Evolutionary conservation across 1,139 yeast genomes (phyloP), one percentile per base, ranked within the genome.

Genomic region (Saccharomyces hybrid): DNA sequence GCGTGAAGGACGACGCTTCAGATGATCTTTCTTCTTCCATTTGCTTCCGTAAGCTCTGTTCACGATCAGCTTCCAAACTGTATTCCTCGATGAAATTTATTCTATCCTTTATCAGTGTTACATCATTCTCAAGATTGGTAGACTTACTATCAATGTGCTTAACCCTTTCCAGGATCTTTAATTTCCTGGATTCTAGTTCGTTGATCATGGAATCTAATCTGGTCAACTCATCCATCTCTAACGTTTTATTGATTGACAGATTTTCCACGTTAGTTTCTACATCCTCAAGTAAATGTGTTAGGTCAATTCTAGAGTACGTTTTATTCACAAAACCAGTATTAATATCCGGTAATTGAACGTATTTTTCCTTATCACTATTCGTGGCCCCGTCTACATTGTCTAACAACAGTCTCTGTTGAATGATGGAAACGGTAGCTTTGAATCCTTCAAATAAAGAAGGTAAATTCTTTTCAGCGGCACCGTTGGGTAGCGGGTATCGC

Each of bases 81-180:
- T 38, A 38, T 34, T 34, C 50, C 20, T 48, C 20, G 11, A 48
- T 26, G 7, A 48, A 48, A 25, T 38, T n/a, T 34, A 34, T 48
- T 2, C 50, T 26, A 5, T 48, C 46, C 20, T 48, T 44, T 14
- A 48, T 44, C n/a, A 48, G 26, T 20, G 26, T 11, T 38, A 38
- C 11, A 13, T 38, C 44, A 38, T 13, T 20, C 25, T 38, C 44
- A 20, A 38, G 16, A 38, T 16, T 20, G 44, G 26, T 38, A 5
- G 25, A 38, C 44, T 38, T 38, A 20, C 7, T 16, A 20, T 38
- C 44, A 16, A 38, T 38, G 5, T 9, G 13, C 11, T 38, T 20
- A 5, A 38, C 11, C 25, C 9, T 38, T 38, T 38, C 25, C 5
- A 38, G 20, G 44, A 38, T 38, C 4, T 20, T 38, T 4, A 9